Base-by-base conservation (phyloP, 2,329 filamentous ascomycete species). In the Monosporascus sp. region DNA sequence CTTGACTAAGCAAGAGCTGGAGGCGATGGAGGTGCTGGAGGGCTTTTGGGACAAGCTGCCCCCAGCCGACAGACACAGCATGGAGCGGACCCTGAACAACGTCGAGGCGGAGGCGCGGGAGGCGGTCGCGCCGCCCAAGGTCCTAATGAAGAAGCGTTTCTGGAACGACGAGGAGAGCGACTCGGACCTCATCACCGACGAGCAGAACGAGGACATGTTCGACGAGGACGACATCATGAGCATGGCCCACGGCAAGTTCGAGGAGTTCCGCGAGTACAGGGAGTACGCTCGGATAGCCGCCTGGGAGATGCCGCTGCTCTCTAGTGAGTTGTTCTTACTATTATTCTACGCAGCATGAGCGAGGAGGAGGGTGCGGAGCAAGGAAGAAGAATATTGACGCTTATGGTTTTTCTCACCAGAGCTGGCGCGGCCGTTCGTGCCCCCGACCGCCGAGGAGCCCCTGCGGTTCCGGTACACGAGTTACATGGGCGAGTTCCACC, bases 401-500 rank as follows among this genome's bases (percentile, higher is more conserved):
- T 37, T 41, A 48, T 60, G 53, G 54, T 54, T 58, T 51, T 62
- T 51, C 50, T 59, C 51, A 43, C 25, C 65, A 96, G 90, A 93
- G 68, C 81, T 94, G 57, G 87, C 89, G 52, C 89, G 89, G 71
- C 87, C 89, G 18, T 97, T 96, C 69, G 73, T 79, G 55, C 82
- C 85, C 3, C 90, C 93, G 2, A 79, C 81, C 15, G 70, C 78
- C 31, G 71, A 83, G 46, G 79, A 89, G 62, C 84, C 90, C 46
- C 83, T 99, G 53, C 88, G 93, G 64, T 99, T 97, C 84, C 87
- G 94, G 64, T 97, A 96, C 77, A 99, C 94, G 17, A 92, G 88
- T 38, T 97, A 97, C 74, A 87, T 99, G 81, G 93, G 93, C 64
- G 94, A 97, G 73, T 77, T 82, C 52, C 95, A 99, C 73, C 93